Percentiles rank a stretch among this genome's conserved stretches.
These are phyloP conservation scores for Talaromyces trachyspermus DNA, from an alignment of 495 filamentous ascomycete species.

Conservation along the genomic window DNA sequence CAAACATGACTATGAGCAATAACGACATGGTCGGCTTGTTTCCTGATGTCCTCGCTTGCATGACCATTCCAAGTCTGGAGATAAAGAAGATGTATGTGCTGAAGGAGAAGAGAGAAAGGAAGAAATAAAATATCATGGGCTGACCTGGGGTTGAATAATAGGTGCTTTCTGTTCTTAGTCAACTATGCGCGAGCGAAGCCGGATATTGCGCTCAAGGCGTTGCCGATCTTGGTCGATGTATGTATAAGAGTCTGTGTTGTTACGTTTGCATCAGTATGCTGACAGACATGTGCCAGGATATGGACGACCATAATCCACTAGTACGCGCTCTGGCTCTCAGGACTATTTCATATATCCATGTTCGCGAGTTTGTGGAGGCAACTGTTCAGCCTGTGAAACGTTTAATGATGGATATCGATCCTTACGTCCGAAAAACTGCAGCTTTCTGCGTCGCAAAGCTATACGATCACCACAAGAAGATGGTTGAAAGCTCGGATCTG, in stretches of 20 bases:
- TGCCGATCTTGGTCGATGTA: constrained; percentile 80
- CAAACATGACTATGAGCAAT: constrained; percentile 99
- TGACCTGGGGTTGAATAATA: constrained; percentile 27
- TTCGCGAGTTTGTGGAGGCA: constrained; percentile 90
- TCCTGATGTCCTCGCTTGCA: constrained; percentile 88
- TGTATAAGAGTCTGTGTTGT: constrained; percentile 14
- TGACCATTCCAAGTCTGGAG: constrained; percentile 88
- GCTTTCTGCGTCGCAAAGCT: constrained; percentile 95
- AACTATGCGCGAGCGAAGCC: constrained; percentile 95
- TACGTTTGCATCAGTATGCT: not conserved
- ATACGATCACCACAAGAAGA: constrained; percentile 88
- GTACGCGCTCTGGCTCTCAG: constrained; percentile 88
- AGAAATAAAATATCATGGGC: constrained; percentile 12
- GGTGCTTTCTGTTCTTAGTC: constrained; percentile 96
- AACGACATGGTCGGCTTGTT: constrained; percentile 99
- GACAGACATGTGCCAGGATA: constrained; percentile 56
- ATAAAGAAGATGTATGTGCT: constrained; percentile 96
- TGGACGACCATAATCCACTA: constrained; percentile 88
- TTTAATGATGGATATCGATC: constrained; percentile 79
- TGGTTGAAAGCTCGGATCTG: constrained; percentile 84
- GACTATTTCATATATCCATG: constrained; percentile 96
- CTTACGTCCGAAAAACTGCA: constrained; percentile 96
- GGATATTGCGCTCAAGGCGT: constrained; percentile 86
- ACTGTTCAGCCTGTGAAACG: constrained; percentile 77
- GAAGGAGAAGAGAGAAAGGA: constrained; percentile 4